A percentile compares a stretch with the other conserved stretches of the same genome.
phyloP scores from a whole-genome alignment of 805 yeast species.

The Hanseniaspora hatyaiensis region DNA sequence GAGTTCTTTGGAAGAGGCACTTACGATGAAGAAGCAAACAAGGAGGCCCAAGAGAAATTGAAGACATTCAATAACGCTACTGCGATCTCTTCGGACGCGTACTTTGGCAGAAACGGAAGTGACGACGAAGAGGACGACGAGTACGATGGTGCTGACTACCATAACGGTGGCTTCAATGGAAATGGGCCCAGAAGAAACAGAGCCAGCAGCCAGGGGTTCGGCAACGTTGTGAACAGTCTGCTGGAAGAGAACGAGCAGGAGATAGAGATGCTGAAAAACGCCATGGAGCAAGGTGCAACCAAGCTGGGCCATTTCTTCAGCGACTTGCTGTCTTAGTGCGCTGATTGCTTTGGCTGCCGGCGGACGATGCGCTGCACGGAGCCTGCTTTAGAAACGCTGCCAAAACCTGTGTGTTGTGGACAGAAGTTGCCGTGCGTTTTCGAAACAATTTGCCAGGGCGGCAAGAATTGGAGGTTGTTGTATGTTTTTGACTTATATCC shows the following conservation, averaged over 20 bases:
- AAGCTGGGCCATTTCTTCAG: slow-evolving; percentile 76
- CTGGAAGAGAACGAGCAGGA: slow-evolving; percentile 72
- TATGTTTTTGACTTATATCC: no score
- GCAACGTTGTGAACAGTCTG: slow-evolving; percentile 51
- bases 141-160: slow-evolving; percentile 17
- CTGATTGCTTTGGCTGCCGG: background rate
- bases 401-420: no score
- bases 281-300: slow-evolving; percentile 85
- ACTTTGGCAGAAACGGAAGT: slow-evolving; percentile 76
- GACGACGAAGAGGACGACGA: slow-evolving; percentile 30
- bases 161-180: slow-evolving; percentile 17
- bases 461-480: no score
- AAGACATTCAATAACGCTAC: slow-evolving; percentile 72
- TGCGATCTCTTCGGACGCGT: slow-evolving; percentile 81
- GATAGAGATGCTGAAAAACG: slow-evolving; percentile 77
- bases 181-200: slow-evolving; percentile 27
- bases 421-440: no score
- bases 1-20: slow-evolving; percentile 83
- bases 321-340: slow-evolving; percentile 47
- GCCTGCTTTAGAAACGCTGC: no score
- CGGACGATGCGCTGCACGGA: no score
- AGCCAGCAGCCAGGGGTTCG: slow-evolving; percentile 19
- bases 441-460: no score
- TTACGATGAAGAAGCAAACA: slow-evolving; percentile 63
- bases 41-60: slow-evolving; percentile 72